These are phyloP conservation scores for Stachybotrys chlorohalonatus DNA, from an alignment of 2,329 filamentous ascomycete genomes.

Conservation along the genomic window DNA sequence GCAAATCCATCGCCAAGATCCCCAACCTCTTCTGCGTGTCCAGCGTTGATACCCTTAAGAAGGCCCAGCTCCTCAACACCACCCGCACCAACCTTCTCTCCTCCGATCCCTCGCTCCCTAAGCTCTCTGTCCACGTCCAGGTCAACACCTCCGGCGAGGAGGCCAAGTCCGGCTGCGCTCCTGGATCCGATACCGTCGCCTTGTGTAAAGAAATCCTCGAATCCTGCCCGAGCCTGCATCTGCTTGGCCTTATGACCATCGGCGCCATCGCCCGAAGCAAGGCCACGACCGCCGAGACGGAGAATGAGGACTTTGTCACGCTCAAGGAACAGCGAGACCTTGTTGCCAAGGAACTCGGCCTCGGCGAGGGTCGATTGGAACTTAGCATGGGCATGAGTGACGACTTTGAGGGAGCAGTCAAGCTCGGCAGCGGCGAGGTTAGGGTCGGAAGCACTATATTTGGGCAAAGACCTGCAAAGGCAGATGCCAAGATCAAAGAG, in stretches of 20 bases:
- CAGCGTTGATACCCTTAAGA: slow-evolving; percentile 81
- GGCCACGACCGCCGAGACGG: slow-evolving; percentile 62
- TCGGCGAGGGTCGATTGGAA: slow-evolving; percentile 54
- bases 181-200: slow-evolving; percentile 47
- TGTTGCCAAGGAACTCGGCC: slow-evolving; percentile 44
- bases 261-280: slow-evolving; percentile 82
- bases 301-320: slow-evolving; percentile 81
- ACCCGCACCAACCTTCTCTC: slow-evolving; percentile 54
- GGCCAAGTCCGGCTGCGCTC: slow-evolving; percentile 73
- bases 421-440: slow-evolving; percentile 78
- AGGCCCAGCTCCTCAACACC: slow-evolving; percentile 73
- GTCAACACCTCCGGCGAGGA: slow-evolving; percentile 91
- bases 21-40: slow-evolving; percentile 88
- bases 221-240: slow-evolving; percentile 61
- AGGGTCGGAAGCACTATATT: slow-evolving; percentile 93
- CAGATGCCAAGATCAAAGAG: slow-evolving; percentile 61
- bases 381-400: slow-evolving; percentile 98
- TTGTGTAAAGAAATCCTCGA: slow-evolving; percentile 64
- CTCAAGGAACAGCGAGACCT: slow-evolving; percentile 63
- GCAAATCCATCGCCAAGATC: slow-evolving; percentile 76
- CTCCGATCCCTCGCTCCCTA: slow-evolving; percentile 26
- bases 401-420: slow-evolving; percentile 85
- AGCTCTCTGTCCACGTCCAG: slow-evolving; percentile 75
- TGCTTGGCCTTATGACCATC: slow-evolving; percentile 93
- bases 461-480: slow-evolving; percentile 69